Conservation (phyloP, 345 rosid species). For the Salix viminalis region DNA sequence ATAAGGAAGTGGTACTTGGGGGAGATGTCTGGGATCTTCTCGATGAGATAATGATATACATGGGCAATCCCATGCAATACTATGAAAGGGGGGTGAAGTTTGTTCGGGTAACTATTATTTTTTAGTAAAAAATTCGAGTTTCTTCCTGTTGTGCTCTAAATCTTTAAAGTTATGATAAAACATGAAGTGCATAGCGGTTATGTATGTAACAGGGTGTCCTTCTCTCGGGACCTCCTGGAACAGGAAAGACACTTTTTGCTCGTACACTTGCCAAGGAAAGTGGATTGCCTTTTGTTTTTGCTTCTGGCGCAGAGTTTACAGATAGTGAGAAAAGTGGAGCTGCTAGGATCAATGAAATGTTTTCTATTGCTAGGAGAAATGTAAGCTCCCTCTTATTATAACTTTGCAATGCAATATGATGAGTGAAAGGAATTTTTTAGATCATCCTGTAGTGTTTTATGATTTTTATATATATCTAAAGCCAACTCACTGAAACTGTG, state of each 20-base stretch:
- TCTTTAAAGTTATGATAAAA: not conserved
- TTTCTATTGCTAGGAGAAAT: slow-evolving; percentile 83
- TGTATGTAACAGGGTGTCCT: slow-evolving; percentile 74
- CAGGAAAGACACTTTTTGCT: slow-evolving; percentile 97
- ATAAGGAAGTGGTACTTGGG: slow-evolving; percentile 90
- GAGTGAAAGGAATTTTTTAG: not conserved
- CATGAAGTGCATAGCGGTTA: slow-evolving; percentile 4
- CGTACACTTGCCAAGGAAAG: slow-evolving; percentile 92
- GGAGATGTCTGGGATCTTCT: slow-evolving; percentile 99
- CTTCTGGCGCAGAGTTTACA: slow-evolving; percentile 95
- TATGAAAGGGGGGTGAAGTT: slow-evolving; percentile 77
- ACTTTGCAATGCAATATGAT: not conserved
- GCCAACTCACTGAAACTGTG: not conserved
- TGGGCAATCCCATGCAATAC: slow-evolving; percentile 92
- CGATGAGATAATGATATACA: slow-evolving; percentile 90
- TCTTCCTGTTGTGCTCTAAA: not conserved
- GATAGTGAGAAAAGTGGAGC: slow-evolving; percentile 92
- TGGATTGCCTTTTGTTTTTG: slow-evolving; percentile 92
- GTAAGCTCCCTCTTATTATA: slow-evolving; percentile 39
- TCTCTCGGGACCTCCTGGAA: slow-evolving; percentile 97
- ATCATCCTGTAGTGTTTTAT: not conserved
- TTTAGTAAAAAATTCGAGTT: not conserved
- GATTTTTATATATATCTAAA: not conserved
- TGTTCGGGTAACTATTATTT: slow-evolving; percentile 67
- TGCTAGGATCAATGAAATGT: slow-evolving; percentile 89